Base-by-base conservation (phyloP, 2,329 filamentous ascomycete genomes). In the Endoconidiophora polonica region DNA sequence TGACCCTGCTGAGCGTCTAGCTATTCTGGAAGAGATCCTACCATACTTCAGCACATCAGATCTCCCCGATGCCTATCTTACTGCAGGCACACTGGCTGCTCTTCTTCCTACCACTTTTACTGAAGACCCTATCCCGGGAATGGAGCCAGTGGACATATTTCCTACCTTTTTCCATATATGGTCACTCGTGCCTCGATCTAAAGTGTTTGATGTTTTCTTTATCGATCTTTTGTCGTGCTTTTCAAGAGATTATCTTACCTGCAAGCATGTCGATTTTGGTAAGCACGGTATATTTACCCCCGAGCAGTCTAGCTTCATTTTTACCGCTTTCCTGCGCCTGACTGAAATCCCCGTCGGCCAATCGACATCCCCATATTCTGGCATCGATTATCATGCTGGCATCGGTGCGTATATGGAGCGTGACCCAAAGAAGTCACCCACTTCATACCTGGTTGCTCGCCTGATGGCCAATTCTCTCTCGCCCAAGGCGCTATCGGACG, bases 301-400 rank as follows among this genome's bases (percentile, higher is more conserved):
- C 56, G 87, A 94, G 56, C 91, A 98, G 65, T 91, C 88, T 0
- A 83, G 90, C 52, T 72, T 93, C 52, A 83, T 98, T 57, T 96
- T 95, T 63, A 96, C 91, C 0, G 83, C 91, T 7, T 79, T 95
- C 52, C 67, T 98, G 51, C 77, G 93, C 45, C 65, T 98, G 49
- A 80, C 94, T 12, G 90, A 96, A 61, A 98, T 98, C 49, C 91
- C 91, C 2, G 91, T 98, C 10, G 90, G 91, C 2, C 91, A 98
- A 66, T 84, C 91, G 2, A 93, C 85, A 43, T 95, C 90, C 1
- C 86, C 91, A 0, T 98, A 98, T 61, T 85, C 84, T 0, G 71
- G 81, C 4, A 76, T 96, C 3, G 91, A 98, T 63, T 76, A 87
- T 38, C 78, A 83, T 9, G 79, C 86, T 5, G 91, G 91, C 1